Evolutionary conservation across 257 asterid species (phyloP).

Genomic region (Solanum sparsipilum): DNA sequence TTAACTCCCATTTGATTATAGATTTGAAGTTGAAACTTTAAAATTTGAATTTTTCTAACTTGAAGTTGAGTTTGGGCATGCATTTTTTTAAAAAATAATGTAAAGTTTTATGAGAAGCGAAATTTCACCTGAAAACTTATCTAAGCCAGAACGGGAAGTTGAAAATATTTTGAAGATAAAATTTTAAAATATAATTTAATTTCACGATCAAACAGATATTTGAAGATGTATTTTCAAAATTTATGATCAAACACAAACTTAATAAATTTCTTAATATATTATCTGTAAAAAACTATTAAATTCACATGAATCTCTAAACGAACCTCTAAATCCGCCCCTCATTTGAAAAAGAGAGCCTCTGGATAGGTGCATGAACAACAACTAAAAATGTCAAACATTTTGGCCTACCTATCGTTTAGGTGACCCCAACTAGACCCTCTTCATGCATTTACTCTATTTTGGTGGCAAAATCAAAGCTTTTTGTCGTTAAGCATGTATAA

Average conservation of each 20-base stretch:
- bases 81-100: too few species aligned
- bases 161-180: too few species aligned
- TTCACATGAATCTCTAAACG: not conserved
- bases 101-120: not conserved
- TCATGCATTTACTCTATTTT: not conserved
- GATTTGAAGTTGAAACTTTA: not conserved
- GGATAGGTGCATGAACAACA: not conserved
- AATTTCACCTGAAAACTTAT: not conserved
- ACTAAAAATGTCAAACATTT: not conserved
- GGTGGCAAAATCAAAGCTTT: not conserved
- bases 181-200: not conserved
- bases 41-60: too few species aligned
- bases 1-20: not conserved
- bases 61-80: too few species aligned
- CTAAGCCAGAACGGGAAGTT: not conserved
- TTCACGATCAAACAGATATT: too few species aligned
- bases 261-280: not conserved
- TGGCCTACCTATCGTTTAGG: slow-evolving; percentile 3
- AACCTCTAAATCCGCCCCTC: not conserved
- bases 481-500: not conserved
- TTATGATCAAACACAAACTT: rapidly evolving
- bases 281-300: not conserved
- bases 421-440: not conserved
- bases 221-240: not conserved
- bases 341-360: not conserved